Evolutionary conservation across 257 asterid species (phyloP), one percentile per base, ranked within the genome.

Genomic region (Solanum chilense): DNA sequence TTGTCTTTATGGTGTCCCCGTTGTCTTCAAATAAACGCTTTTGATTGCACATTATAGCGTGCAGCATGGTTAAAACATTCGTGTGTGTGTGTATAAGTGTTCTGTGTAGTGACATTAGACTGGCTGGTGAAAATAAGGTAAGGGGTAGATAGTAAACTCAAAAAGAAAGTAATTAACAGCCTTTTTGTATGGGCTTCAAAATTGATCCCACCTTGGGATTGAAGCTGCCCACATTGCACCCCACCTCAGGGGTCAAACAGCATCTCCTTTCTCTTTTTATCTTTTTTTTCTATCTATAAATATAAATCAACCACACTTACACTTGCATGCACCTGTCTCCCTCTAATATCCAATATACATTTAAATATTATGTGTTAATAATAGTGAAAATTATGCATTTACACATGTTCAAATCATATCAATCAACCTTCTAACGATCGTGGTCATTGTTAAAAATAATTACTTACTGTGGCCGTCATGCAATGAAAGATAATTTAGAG

Each of bases 131-230:
- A 44, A 42, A 47, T 31, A 78, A 86, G 20, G 20, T 42, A 39
- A 27, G 3, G 69, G 33, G 35, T 21, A 15, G 45, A 25, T 7
- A 29, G 81, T 73, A 21, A 23, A 37, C 49, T 73, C 31, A 31
- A 41, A 49, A 85, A 29, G 3, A 31, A 42, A 33, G 16, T 23
- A 64, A 2, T 64, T 64, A 35, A 45, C 23, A 86, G 58, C 37
- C 84, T 86, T 73, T 73, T 1, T 75, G 71, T 74, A 86, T 73
- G 85, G 88, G 88, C 69, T 56, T 88, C 86, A 87, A 75, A 82
- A 86, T 66, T 71, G 86, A 73, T 68, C 88, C 85, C 82, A 86
- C 90, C 92, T 93, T 68, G 98, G 96, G 98, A 94, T 92, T 92
- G 93, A 86, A 47, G 60, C 91, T 87, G 88, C 49, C 52, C 81